phyloP scores from a whole-genome alignment of 2,329 filamentous ascomycete genomes.

The Blastomyces parvus region DNA sequence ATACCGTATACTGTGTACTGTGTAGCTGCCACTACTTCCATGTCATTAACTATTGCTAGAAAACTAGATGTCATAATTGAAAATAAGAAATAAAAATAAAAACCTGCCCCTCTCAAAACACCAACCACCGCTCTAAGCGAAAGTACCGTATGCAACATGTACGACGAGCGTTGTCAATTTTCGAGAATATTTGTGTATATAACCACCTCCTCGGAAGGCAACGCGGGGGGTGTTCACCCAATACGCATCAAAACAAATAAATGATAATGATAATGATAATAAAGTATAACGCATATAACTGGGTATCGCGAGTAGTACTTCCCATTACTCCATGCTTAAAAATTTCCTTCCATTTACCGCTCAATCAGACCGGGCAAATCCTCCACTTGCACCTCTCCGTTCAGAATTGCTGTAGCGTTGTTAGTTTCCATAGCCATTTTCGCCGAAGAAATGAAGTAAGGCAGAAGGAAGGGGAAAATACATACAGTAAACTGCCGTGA shows the following conservation, averaged over 20 bases:
- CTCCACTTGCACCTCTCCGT: conserved; percentile 65
- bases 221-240: neutral
- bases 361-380: conserved; percentile 66
- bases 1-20: neutral
- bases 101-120: neutral
- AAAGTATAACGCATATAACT: neutral
- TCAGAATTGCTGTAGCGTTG: conserved; percentile 53
- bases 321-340: neutral
- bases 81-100: neutral
- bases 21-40: too few relatives aligned
- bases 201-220: neutral
- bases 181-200: neutral
- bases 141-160: neutral
- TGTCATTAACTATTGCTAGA: too few relatives aligned
- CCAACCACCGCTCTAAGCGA: neutral
- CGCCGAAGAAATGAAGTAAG: neutral
- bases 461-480: conserved; percentile 8
- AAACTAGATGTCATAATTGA: neutral
- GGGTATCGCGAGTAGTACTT: neutral
- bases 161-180: neutral
- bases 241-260: neutral
- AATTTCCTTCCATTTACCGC: conserved; percentile 15
- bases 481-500: conserved; percentile 71
- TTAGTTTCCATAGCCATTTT: conserved; percentile 6
- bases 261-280: neutral